phyloP scores from a whole-genome alignment of 2,329 filamentous ascomycete species.

The Pseudogymnoascus sp. region DNA sequence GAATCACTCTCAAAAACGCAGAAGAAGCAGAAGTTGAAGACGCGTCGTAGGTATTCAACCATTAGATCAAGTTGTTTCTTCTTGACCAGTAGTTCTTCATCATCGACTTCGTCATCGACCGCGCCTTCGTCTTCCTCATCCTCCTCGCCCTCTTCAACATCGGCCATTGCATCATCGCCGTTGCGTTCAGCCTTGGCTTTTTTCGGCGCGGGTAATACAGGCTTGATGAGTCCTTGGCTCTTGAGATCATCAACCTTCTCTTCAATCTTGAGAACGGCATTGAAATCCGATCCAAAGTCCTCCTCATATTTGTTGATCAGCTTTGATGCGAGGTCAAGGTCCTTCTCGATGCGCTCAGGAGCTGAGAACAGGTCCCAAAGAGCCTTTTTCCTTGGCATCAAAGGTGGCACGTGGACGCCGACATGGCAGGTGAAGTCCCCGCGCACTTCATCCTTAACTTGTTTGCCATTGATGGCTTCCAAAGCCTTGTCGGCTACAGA shows the following conservation, averaged over 20 bases:
- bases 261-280: conserved; percentile 73
- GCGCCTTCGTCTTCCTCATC: conserved; percentile 57
- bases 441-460: conserved; percentile 85
- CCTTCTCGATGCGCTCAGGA: conserved; percentile 86
- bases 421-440: conserved; percentile 98
- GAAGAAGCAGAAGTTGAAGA: conserved; percentile 99
- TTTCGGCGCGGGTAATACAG: conserved; percentile 45
- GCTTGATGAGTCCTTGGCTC: conserved; percentile 67
- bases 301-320: conserved; percentile 78
- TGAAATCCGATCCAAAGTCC: conserved; percentile 69
- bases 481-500: conserved; percentile 77
- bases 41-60: conserved; percentile 91
- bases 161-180: conserved; percentile 55
- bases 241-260: conserved; percentile 77
- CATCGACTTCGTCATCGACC: conserved; percentile 72
- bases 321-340: conserved; percentile 73
- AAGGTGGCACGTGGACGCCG: conserved; percentile 85
- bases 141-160: conserved; percentile 74
- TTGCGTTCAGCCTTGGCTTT: conserved; percentile 53
- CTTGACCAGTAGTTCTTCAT: conserved; percentile 80
- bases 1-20: conserved; percentile 98
- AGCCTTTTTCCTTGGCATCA: conserved; percentile 83
- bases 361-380: conserved; percentile 95
- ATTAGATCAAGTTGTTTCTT: conserved; percentile 96
- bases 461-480: conserved; percentile 94